These are phyloP conservation scores for Penicillium sp. DNA, from an alignment of 2,329 filamentous ascomycete species.

Conservation along the genomic window DNA sequence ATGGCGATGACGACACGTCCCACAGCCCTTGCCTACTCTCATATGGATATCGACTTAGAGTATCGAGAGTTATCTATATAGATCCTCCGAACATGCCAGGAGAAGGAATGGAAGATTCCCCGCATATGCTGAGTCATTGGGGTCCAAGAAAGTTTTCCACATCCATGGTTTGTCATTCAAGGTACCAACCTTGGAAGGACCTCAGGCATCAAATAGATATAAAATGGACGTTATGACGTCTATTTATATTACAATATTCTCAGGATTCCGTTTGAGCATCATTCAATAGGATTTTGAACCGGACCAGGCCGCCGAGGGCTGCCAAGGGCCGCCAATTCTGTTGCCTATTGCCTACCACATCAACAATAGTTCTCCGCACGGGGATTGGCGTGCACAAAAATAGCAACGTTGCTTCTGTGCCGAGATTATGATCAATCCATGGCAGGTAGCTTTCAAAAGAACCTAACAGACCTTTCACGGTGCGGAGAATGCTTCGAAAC, in stretches of 20 bases:
- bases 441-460: not conserved
- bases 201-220: not conserved
- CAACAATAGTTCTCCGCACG: not conserved
- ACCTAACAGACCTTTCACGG: not conserved
- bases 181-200: not conserved
- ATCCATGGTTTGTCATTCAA: not conserved
- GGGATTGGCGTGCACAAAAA: not conserved
- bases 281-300: not conserved
- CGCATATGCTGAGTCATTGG: conserved; percentile 14
- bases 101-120: conserved; percentile 1
- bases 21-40: conserved; percentile 37
- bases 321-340: conserved; percentile 8
- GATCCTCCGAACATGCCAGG: conserved; percentile 4
- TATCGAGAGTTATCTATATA: not conserved
- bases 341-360: conserved; percentile 11
- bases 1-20: conserved; percentile 37
- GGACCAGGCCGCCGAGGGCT: not conserved
- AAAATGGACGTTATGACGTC: too few relatives aligned
- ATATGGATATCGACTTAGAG: conserved; percentile 11
- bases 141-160: not conserved
- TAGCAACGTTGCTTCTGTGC: not conserved
- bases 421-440: not conserved
- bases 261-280: not conserved
- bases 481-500: not conserved
- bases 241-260: not conserved